These are phyloP conservation scores for Coniosporium tulheliwenetii DNA, from an alignment of 2,329 filamentous ascomycete genomes.

Conservation along the genomic window DNA sequence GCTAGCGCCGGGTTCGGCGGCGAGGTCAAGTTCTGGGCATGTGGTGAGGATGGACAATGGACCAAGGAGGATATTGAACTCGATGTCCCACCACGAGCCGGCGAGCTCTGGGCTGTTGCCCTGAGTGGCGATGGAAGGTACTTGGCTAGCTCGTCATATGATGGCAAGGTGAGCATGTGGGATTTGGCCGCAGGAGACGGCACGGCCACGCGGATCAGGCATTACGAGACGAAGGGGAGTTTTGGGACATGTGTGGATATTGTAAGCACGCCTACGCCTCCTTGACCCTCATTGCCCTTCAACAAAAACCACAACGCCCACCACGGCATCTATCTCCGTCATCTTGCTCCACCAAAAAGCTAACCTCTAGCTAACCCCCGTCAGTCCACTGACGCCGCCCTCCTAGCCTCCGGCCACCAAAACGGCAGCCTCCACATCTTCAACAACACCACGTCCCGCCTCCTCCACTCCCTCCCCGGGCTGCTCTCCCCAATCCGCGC, in stretches of 20 bases:
- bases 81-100: conserved; percentile 21
- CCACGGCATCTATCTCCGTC: too few relatives aligned
- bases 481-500: conserved; percentile 75
- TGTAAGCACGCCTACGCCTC: conserved; percentile 21
- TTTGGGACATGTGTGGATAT: conserved; percentile 84
- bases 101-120: conserved; percentile 75
- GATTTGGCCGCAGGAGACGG: conserved; percentile 31
- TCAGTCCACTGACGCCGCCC: conserved; percentile 56
- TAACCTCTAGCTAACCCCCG: too few relatives aligned
- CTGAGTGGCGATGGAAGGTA: conserved; percentile 72
- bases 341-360: too few relatives aligned
- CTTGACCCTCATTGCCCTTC: background rate
- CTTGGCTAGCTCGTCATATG: conserved; percentile 73
- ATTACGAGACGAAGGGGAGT: conserved; percentile 84
- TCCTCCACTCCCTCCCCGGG: conserved; percentile 70
- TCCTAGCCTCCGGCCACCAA: conserved; percentile 84
- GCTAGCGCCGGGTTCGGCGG: conserved; percentile 83
- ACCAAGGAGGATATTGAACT: conserved; percentile 25
- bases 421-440: conserved; percentile 89
- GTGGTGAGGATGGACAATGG: conserved; percentile 38
- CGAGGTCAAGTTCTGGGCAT: conserved; percentile 69
- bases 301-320: too few relatives aligned
- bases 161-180: conserved; percentile 84
- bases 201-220: conserved; percentile 46
- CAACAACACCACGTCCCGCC: conserved; percentile 74